Conservation (phyloP, 192 early-diverging fungal genomes). For the Coemansia guatemalensis region DNA sequence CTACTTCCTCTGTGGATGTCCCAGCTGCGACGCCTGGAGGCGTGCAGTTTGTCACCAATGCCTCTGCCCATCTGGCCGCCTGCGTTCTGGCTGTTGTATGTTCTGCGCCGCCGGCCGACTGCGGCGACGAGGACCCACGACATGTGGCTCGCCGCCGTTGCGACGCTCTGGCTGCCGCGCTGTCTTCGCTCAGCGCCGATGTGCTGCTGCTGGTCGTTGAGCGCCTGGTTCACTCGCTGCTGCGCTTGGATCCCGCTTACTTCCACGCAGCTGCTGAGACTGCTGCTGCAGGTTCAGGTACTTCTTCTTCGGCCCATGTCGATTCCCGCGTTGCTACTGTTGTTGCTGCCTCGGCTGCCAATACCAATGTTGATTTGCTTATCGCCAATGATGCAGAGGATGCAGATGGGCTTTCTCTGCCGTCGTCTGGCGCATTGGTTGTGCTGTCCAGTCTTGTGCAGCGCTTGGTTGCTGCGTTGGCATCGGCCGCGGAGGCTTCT, state of each 20-base stretch:
- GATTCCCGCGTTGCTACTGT: neutral
- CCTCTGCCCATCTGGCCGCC: constrained; percentile 26
- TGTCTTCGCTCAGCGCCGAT: constrained; percentile 24
- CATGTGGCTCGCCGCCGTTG: constrained; percentile 3
- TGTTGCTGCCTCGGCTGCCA: neutral
- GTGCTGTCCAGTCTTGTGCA: constrained; percentile 26
- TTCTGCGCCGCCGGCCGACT: neutral
- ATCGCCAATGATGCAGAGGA: neutral
- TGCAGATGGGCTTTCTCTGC: neutral
- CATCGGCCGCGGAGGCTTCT: neutral
- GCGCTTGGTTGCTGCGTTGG: constrained; percentile 21
- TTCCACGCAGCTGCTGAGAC: constrained; percentile 1
- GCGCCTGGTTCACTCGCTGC: constrained; percentile 15
- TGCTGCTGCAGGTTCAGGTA: neutral
- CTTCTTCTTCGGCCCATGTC: too few relatives aligned
- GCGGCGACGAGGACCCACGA: too few relatives aligned
- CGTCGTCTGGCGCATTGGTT: constrained; percentile 3
- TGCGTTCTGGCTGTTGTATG: constrained; percentile 27
- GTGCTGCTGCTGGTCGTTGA: constrained; percentile 24
- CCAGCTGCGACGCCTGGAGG: neutral
- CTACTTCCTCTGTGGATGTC: neutral
- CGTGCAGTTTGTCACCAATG: constrained; percentile 48
- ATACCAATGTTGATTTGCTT: neutral
- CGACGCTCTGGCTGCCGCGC: constrained; percentile 23
- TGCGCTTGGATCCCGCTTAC: constrained; percentile 10